Conservation (phyloP, 495 filamentous ascomycete genomes). For the Aspergillus steynii region DNA sequence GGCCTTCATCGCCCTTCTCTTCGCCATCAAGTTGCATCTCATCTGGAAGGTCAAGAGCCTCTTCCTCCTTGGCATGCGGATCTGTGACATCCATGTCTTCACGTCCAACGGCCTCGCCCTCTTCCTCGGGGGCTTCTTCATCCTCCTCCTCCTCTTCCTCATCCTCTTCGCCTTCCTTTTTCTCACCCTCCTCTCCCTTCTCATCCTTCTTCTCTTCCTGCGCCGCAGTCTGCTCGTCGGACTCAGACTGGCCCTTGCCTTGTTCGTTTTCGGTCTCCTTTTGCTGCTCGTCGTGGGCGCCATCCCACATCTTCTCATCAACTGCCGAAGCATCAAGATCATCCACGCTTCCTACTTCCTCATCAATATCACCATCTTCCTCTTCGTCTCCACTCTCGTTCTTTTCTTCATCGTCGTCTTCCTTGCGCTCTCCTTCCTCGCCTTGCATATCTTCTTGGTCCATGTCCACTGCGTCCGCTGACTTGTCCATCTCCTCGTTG, state of each 20-base stretch:
- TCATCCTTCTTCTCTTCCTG: slow-evolving; percentile 56
- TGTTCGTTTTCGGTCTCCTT: slow-evolving; percentile 82
- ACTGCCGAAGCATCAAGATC: slow-evolving; percentile 84
- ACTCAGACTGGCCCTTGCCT: slow-evolving; percentile 60
- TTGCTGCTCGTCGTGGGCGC: slow-evolving; percentile 69
- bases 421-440: slow-evolving; percentile 46
- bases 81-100: slow-evolving; percentile 66
- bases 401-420: slow-evolving; percentile 74
- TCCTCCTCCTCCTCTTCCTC: slow-evolving; percentile 58
- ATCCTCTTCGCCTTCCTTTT: slow-evolving; percentile 53
- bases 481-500: slow-evolving; percentile 65
- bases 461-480: slow-evolving; percentile 91
- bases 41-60: slow-evolving; percentile 64
- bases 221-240: slow-evolving; percentile 64
- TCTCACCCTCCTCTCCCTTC: slow-evolving; percentile 46
- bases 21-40: slow-evolving; percentile 69
- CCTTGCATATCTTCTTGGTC: slow-evolving; percentile 75
- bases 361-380: slow-evolving; percentile 74
- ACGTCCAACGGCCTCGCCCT: slow-evolving; percentile 60
- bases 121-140: slow-evolving; percentile 57
- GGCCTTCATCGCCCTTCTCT: slow-evolving; percentile 62
- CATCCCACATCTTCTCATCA: slow-evolving; percentile 98
- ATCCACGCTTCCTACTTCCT: slow-evolving; percentile 86
- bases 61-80: slow-evolving; percentile 70
- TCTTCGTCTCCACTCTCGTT: slow-evolving; percentile 56